These are phyloP conservation scores for Yarrowia divulgata DNA, from an alignment of 805 yeast species.

Conservation along the genomic window DNA sequence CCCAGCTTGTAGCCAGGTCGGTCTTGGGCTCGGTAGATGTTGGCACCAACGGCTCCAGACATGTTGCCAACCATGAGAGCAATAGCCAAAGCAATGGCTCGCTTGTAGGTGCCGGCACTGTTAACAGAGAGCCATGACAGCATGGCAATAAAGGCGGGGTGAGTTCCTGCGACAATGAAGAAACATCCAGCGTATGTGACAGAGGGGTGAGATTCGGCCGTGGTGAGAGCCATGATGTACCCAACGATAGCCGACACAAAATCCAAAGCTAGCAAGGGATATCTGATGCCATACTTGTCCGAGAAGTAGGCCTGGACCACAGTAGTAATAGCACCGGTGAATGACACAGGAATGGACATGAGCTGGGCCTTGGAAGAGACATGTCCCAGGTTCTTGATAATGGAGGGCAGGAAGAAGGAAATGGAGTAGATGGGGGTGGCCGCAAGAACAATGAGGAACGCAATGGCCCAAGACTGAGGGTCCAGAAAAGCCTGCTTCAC, in stretches of 20 bases:
- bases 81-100: conserved; percentile 60
- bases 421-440: conserved; percentile 66
- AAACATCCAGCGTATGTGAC: conserved; percentile 62
- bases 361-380: conserved; percentile 64
- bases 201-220: conserved; percentile 48
- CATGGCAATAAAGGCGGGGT: conserved; percentile 63
- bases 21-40: conserved; percentile 59
- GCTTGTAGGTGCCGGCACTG: conserved; percentile 62
- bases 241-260: conserved; percentile 51
- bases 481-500: conserved; percentile 58
- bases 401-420: conserved; percentile 65
- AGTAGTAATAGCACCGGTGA: conserved; percentile 50
- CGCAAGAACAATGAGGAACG: conserved; percentile 60
- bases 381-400: conserved; percentile 61
- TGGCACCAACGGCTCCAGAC: conserved; percentile 66
- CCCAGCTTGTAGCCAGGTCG: conserved; percentile 64
- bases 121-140: conserved; percentile 68
- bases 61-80: conserved; percentile 70
- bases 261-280: conserved; percentile 45
- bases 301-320: conserved; percentile 43
- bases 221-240: conserved; percentile 56
- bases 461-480: conserved; percentile 58
- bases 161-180: conserved; percentile 60
- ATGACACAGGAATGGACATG: conserved; percentile 57
- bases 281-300: conserved; percentile 50